These are phyloP conservation scores for Castanea sativa DNA, from an alignment of 306 rosid species.

Conservation along the genomic window DNA sequence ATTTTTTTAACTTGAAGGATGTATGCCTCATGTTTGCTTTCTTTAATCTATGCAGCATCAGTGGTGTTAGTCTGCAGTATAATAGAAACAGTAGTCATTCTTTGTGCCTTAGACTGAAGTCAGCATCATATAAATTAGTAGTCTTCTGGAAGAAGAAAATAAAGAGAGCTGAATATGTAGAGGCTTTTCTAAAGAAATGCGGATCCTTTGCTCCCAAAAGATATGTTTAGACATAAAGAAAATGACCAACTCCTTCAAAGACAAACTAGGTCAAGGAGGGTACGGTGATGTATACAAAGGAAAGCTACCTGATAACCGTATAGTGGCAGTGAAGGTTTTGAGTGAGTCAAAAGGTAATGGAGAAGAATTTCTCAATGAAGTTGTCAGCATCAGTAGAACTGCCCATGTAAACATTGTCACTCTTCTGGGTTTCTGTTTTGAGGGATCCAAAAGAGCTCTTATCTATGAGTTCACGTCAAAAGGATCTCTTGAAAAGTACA, in stretches of 20 bases:
- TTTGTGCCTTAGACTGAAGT: background rate
- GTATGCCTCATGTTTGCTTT: background rate
- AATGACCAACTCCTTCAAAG: too few relatives aligned
- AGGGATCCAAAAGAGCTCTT: too few relatives aligned
- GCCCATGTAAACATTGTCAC: background rate
- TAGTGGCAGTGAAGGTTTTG: too few relatives aligned
- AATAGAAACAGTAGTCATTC: background rate
- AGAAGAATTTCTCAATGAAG: conserved; percentile 4
- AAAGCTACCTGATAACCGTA: too few relatives aligned
- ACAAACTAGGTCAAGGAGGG: too few relatives aligned
- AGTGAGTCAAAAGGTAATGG: background rate
- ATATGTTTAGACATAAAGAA: too few relatives aligned
- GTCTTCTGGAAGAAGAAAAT: too few relatives aligned
- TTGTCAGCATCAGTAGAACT: background rate
- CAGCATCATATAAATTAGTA: background rate
- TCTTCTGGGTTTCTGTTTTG: background rate
- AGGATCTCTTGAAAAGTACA: too few relatives aligned
- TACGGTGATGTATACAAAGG: too few relatives aligned
- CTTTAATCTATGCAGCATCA: background rate
- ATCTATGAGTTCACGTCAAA: too few relatives aligned
- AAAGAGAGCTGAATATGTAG: too few relatives aligned
- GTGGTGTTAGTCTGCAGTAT: background rate
- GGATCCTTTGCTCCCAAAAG: too few relatives aligned
- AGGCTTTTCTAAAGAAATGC: background rate
- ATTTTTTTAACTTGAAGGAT: conserved; percentile 6